A percentile compares a stretch with the other conserved stretches of the same genome.
Evolutionary conservation across 441 rosid genomes (phyloP).

Genomic region (Aquilaria agallochum): DNA sequence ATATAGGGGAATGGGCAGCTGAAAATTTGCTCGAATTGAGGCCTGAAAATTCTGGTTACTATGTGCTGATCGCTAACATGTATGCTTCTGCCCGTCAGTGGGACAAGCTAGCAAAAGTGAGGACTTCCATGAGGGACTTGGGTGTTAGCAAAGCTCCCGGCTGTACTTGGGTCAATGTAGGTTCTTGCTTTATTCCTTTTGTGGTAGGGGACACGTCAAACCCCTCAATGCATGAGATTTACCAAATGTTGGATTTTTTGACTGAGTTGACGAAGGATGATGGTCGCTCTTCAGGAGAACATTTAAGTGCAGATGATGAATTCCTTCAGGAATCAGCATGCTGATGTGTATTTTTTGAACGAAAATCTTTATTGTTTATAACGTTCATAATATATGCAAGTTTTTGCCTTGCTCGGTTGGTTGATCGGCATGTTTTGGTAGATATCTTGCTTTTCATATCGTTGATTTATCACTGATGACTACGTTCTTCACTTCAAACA

Average conservation of each 20-base stretch:
- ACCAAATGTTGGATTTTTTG: constrained; percentile 52
- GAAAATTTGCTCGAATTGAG: constrained; percentile 49
- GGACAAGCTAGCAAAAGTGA: constrained; percentile 54
- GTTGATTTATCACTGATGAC: no score
- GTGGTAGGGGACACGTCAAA: constrained; percentile 56
- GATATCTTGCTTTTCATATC: no score
- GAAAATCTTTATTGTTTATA: no score
- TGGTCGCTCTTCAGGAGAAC: constrained; percentile 22
- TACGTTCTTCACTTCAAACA: no score
- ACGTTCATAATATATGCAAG: no score
- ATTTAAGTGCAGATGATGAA: constrained; percentile 30
- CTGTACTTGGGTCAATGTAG: constrained; percentile 60
- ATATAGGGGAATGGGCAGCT: constrained; percentile 76
- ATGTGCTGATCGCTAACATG: constrained; percentile 66
- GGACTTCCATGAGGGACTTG: constrained; percentile 59
- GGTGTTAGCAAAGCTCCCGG: constrained; percentile 74
- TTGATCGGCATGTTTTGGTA: no score
- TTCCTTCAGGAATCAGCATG: constrained; percentile 29
- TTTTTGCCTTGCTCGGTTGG: no score
- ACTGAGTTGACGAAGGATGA: constrained; percentile 55
- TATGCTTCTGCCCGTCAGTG: constrained; percentile 59
- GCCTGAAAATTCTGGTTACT: constrained; percentile 59
- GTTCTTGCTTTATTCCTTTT: constrained; percentile 48
- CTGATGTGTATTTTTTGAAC: constrained; percentile 2
- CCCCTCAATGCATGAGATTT: constrained; percentile 33